Conservation (phyloP, 805 yeast species). For the Candida argentea region DNA sequence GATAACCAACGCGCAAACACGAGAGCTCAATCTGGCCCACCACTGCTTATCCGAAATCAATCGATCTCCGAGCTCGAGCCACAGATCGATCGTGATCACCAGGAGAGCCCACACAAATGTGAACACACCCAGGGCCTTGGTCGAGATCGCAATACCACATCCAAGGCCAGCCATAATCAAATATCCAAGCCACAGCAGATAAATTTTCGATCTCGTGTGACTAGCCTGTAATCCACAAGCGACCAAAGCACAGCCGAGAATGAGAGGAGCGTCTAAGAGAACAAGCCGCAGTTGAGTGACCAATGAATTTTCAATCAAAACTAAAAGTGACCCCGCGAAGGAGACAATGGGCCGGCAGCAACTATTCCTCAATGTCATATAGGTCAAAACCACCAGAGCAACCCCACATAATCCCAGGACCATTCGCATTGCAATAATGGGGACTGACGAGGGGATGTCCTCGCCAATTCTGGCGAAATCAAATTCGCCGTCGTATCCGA, state of each 20-base stretch:
- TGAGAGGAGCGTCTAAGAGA: slow-evolving; percentile 31
- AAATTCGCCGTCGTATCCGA: slow-evolving; percentile 31
- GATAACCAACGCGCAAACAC: slow-evolving; percentile 33
- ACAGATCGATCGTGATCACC: slow-evolving; percentile 40
- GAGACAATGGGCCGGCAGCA: slow-evolving; percentile 46
- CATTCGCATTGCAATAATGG: slow-evolving; percentile 46
- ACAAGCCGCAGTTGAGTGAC: slow-evolving; percentile 49
- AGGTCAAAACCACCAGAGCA: slow-evolving; percentile 41
- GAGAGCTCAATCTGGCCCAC: slow-evolving; percentile 27
- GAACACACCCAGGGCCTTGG: slow-evolving; percentile 64
- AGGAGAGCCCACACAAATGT: slow-evolving; percentile 57
- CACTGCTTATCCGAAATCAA: slow-evolving; percentile 28
- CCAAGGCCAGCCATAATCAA: slow-evolving; percentile 38
- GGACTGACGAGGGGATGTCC: slow-evolving; percentile 23
- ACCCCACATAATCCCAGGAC: slow-evolving; percentile 50
- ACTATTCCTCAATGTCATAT: slow-evolving; percentile 42
- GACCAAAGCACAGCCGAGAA: slow-evolving; percentile 37
- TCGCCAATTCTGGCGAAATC: slow-evolving; percentile 36
- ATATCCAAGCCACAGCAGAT: slow-evolving; percentile 44
- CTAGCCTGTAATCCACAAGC: too few species aligned
- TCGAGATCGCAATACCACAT: slow-evolving; percentile 47
- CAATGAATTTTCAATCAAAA: slow-evolving; percentile 55
- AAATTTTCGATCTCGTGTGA: slow-evolving; percentile 36
- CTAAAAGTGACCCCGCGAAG: slow-evolving; percentile 38
- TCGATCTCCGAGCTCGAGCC: slow-evolving; percentile 67